A percentile compares a stretch with the other conserved stretches of the same genome.
Evolutionary conservation across 2,329 filamentous ascomycete species (phyloP).

Genomic region (Paecilomyces variotii): DNA sequence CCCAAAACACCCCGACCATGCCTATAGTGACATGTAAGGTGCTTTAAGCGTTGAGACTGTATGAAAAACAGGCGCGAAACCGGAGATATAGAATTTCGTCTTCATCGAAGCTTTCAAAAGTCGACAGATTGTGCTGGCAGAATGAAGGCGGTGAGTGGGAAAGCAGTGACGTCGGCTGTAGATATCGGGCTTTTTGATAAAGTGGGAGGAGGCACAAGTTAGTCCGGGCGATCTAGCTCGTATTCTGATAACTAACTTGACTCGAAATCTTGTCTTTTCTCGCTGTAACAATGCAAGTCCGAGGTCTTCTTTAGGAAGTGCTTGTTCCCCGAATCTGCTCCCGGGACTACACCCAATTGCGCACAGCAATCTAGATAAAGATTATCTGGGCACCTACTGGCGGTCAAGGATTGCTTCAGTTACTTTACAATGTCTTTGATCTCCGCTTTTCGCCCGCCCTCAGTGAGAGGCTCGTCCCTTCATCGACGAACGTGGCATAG

Average conservation of each 20-base stretch:
- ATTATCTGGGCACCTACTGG: not conserved
- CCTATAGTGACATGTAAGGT: not conserved
- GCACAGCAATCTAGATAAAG: not conserved
- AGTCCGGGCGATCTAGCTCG: not conserved
- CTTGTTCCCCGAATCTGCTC: not conserved
- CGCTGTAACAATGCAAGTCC: not conserved
- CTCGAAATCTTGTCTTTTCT: not conserved
- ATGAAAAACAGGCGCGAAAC: not conserved
- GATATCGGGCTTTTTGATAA: not conserved
- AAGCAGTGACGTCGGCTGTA: not conserved
- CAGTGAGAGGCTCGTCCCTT: conserved; percentile 18
- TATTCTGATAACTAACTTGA: not conserved
- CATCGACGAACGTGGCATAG: conserved; percentile 15
- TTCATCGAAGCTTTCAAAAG: not conserved
- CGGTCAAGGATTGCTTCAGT: not conserved
- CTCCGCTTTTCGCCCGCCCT: conserved; percentile 27
- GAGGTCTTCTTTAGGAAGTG: not conserved
- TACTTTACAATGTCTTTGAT: conserved; percentile 19
- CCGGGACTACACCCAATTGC: not conserved
- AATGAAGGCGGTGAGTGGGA: conserved; percentile 1
- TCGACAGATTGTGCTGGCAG: not conserved
- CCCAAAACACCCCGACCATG: not conserved
- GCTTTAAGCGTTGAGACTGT: not conserved
- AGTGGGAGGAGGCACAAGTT: not conserved
- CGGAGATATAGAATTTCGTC: not conserved